Evolutionary conservation across 345 rosid genomes (phyloP).

Genomic region (Trapa incisa): DNA sequence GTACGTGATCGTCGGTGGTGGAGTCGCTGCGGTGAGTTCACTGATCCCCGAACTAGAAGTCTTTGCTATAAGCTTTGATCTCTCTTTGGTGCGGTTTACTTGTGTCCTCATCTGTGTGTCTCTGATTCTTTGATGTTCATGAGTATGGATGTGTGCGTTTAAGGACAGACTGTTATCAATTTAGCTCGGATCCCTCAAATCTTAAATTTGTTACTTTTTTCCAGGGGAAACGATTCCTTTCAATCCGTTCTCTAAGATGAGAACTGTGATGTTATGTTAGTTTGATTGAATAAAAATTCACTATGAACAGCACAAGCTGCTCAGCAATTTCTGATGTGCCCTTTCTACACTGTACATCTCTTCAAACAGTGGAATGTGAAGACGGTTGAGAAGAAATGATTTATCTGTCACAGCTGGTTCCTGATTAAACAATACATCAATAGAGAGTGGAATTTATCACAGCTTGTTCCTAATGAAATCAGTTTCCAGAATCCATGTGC

Average conservation of each 20-base stretch:
- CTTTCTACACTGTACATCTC: neutral
- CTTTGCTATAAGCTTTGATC: neutral
- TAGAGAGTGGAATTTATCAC: too few species aligned
- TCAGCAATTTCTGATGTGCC: neutral
- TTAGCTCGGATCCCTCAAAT: neutral
- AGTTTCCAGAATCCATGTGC: neutral
- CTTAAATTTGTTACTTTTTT: neutral
- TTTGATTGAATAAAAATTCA: too few species aligned
- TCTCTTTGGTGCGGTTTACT: neutral
- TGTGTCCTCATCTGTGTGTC: neutral
- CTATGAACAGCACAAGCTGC: neutral
- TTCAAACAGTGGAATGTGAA: neutral
- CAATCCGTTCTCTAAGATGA: neutral
- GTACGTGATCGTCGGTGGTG: slow-evolving; percentile 92
- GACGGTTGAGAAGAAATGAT: neutral
- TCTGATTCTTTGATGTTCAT: neutral
- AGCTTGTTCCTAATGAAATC: neutral
- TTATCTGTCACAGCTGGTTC: neutral
- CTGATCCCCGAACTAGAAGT: neutral
- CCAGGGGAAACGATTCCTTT: too few species aligned
- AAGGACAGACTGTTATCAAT: neutral
- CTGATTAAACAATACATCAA: too few species aligned
- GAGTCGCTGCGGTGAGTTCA: slow-evolving; percentile 52
- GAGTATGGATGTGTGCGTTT: neutral
- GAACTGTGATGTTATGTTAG: neutral